These are phyloP conservation scores for Pyrenula massariospora DNA, from an alignment of 495 filamentous ascomycete genomes.

Conservation along the genomic window DNA sequence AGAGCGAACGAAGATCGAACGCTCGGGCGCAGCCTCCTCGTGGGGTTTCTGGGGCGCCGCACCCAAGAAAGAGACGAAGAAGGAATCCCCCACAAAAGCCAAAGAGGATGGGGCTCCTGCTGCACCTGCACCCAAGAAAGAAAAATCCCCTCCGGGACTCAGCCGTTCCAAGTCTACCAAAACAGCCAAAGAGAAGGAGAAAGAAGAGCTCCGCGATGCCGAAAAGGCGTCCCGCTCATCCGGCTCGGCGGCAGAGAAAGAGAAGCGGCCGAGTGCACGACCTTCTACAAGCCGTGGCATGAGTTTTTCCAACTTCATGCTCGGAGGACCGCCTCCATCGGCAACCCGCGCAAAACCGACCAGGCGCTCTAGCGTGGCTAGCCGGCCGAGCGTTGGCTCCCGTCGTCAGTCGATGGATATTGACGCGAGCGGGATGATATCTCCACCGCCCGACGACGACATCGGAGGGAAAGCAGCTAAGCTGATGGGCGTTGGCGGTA, in stretches of 20 bases:
- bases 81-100: constrained; percentile 17
- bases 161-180: constrained; percentile 38
- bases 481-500: constrained; percentile 39
- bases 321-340: constrained; percentile 33
- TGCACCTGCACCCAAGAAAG: constrained; percentile 10
- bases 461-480: constrained; percentile 45
- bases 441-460: constrained; percentile 42
- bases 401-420: constrained; percentile 39
- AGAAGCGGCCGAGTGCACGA: constrained; percentile 24
- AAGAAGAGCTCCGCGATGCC: constrained; percentile 31
- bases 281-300: constrained; percentile 31
- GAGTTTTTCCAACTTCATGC: constrained; percentile 40
- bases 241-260: constrained; percentile 41
- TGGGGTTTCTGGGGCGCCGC: constrained; percentile 51
- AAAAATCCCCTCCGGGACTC: constrained; percentile 21
- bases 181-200: constrained; percentile 34
- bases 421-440: constrained; percentile 33
- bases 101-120: constrained; percentile 16
- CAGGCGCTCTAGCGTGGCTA: constrained; percentile 24
- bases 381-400: constrained; percentile 26
- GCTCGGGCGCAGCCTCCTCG: constrained; percentile 28
- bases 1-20: constrained; percentile 45
- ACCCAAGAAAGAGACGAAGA: constrained; percentile 31
- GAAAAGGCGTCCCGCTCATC: constrained; percentile 31
- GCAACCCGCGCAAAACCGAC: constrained; percentile 31